Base-by-base conservation (phyloP, 805 yeast genomes). In the Ogataea polymorpha region DNA sequence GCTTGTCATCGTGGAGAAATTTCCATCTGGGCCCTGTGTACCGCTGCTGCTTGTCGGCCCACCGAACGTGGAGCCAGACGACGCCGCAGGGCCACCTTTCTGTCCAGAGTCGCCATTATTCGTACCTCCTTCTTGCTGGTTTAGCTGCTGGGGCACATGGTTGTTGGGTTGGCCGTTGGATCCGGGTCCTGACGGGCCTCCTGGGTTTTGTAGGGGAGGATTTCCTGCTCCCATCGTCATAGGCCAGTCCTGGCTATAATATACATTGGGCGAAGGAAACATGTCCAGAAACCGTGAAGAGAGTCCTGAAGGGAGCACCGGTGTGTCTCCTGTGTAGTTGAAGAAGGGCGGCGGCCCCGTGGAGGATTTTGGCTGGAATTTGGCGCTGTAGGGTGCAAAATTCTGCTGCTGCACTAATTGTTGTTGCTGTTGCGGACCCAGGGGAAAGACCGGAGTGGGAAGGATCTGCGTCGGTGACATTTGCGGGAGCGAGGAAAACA, bases 201-300 rank as follows among this genome's bases (percentile, higher is more conserved):
- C 20, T 11, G 32, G 32, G 32, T 29, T 29, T 15, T 29, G 32
- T 13, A 61, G 46, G 11, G 74, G 73, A 2, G 74, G 69, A 6
- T 61, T 61, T 3, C 73, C 72, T 2, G 68, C 57, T 5, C 74
- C 74, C 55, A 66, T 70, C 9, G 74, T 71, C 11, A 70, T 45
- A 13, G 56, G 42, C 81, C 81, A 77, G 32, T 77, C 82, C 39
- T 77, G 71, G 6, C 80, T 75, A 53, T 83, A 86, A 50, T 80
- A 79, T 47, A 77, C 83, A n/a, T 80, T 75, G 0, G 96, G 96
- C 5, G 91, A 83, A 23, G 89, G 90, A 53, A 86, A 79, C 56
- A 82, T 67, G 52, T 86, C 95, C 30, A 84, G 78, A 52, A 80
- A 86, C 37, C 84, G 70, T 2, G 86, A 77, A 2, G 95, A 90